These are phyloP conservation scores for Melastoma candidum DNA, from an alignment of 441 rosid genomes.

Conservation along the genomic window DNA sequence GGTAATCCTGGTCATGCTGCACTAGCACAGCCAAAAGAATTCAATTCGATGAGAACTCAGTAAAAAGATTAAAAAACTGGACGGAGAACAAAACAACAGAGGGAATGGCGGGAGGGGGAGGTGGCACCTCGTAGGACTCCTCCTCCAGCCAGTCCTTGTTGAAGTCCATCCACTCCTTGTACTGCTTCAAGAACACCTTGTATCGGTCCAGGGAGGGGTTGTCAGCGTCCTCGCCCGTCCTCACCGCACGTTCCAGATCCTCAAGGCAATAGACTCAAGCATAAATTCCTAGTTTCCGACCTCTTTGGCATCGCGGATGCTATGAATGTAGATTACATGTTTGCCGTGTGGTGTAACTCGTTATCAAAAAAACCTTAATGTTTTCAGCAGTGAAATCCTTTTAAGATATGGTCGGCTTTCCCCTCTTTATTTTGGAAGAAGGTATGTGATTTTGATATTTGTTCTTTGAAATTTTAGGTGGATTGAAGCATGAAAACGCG, in stretches of 20 bases:
- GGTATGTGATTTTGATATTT: too few species aligned
- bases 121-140: constrained; percentile 69
- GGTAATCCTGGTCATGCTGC: constrained; percentile 80
- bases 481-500: too few species aligned
- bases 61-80: too few species aligned
- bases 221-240: constrained; percentile 26
- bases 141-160: constrained; percentile 81
- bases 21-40: constrained; percentile 13
- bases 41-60: not conserved
- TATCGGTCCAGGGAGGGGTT: constrained; percentile 61
- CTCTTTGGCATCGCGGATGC: too few species aligned
- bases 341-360: too few species aligned
- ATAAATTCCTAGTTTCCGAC: too few species aligned
- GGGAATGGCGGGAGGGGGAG: not conserved
- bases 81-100: not conserved
- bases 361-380: too few species aligned
- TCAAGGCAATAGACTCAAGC: constrained; percentile 2
- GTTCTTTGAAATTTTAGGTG: too few species aligned
- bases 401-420: too few species aligned
- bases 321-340: too few species aligned
- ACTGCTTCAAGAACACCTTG: constrained; percentile 70
- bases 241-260: constrained; percentile 36
- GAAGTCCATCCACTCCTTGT: constrained; percentile 71
- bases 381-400: too few species aligned
- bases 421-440: too few species aligned